Evolutionary conservation across 2,329 filamentous ascomycete genomes (phyloP), one percentile per base, ranked within the genome.

Genomic region (Paecilomyces niveus): DNA sequence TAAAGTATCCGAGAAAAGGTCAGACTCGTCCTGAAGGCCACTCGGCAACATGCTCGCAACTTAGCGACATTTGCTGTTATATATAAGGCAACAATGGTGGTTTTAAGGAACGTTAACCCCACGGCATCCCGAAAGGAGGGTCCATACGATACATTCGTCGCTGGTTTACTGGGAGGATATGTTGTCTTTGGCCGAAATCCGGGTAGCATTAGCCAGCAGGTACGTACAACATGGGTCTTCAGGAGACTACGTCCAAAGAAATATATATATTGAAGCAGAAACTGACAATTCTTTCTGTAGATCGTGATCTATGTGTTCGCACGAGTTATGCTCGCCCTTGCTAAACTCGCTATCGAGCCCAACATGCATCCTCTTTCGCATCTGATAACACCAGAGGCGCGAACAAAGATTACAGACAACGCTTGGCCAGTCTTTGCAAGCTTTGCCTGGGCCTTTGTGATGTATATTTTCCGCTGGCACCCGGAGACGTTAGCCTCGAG

Each of bases 221-320:
- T 76, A 69, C 57, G 64, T 58, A 31, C 22, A 4, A 39, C 35
- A n/a, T 18, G 9, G 6, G 5, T 45, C 39, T 45, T 7, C 8
- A 7, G 39, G 39, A 21, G 10, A 2, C n/a, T 3, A 8, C 21
- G 5, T 18, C 15, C 39, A 18, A n/a, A 45, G n/a, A 29, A 45
- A 4, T 18, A 8, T n/a, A 45, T 45, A 10, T 45, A 9, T 3
- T 21, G 1, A 4, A n/a, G n/a, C n/a, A n/a, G n/a, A n/a, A 29
- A 18, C n/a, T 45, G 39, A 45, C 5, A 45, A 21, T 7, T 13
- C 1, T 7, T n/a, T 50, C 18, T 11, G 18, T 57, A 99, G 81
- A 99, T 99, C 72, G 92, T 96, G 74, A 90, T 97, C 68, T 99
- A 99, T 79, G 89, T 99, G 62, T 97, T 97, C 71, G 94, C 94